Evolutionary conservation across 2,329 filamentous ascomycete genomes (phyloP).

Genomic region (Tolypocladium tropicale): DNA sequence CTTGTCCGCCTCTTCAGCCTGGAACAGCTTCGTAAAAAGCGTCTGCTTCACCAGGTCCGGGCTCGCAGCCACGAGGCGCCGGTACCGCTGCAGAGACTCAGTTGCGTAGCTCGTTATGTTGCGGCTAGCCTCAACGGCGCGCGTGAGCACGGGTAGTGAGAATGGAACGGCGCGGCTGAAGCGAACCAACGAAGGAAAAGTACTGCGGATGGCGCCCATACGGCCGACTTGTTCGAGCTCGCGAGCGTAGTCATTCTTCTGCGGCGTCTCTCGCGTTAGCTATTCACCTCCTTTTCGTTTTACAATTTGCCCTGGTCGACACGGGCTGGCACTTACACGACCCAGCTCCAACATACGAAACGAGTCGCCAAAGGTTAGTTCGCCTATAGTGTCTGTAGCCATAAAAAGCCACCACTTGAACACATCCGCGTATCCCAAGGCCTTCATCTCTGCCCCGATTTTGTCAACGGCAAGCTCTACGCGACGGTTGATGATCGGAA

Average conservation of each 20-base stretch:
- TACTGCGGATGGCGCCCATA: constrained; percentile 11
- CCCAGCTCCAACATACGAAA: constrained; percentile 41
- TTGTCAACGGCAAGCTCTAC: constrained; percentile 27
- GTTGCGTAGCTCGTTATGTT: constrained; percentile 14
- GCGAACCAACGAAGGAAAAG: constrained; percentile 17
- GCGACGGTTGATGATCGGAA: constrained; percentile 22
- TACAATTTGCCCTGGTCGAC: no score
- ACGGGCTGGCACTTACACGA: constrained; percentile 23
- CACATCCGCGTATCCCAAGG: constrained; percentile 28
- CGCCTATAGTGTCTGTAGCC: constrained; percentile 42
- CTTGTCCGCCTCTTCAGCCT: constrained; percentile 19
- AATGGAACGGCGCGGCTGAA: constrained; percentile 10
- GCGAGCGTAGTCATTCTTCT: constrained; percentile 25
- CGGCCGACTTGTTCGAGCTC: constrained; percentile 22
- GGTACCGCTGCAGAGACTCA: constrained; percentile 18
- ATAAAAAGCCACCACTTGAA: constrained; percentile 45
- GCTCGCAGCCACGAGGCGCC: constrained; percentile 9
- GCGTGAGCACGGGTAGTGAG: constrained; percentile 13
- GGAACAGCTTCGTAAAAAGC: constrained; percentile 26
- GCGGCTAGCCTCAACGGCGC: background rate
- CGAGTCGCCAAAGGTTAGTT: constrained; percentile 45
- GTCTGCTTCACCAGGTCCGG: constrained; percentile 15
- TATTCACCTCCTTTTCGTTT: no score
- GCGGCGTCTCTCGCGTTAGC: background rate
- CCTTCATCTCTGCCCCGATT: constrained; percentile 32